Evolutionary conservation across 1,139 yeast species (phyloP).

Genomic region (Debaryomyces psychrophilus): DNA sequence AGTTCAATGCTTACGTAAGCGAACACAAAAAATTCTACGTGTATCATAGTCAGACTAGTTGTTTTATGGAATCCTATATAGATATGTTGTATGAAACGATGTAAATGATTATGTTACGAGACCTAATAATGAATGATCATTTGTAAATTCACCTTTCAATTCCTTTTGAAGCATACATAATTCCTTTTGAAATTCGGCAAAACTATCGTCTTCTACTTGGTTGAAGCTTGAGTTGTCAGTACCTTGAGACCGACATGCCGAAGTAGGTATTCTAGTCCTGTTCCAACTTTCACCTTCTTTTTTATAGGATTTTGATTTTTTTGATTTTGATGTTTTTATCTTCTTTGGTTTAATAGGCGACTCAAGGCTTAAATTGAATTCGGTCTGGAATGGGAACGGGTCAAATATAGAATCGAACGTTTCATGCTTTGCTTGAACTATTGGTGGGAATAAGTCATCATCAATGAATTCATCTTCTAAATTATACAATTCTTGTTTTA

Average conservation of each 20-base stretch:
- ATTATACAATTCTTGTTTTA: slow-evolving; percentile 4
- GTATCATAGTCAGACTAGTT: neutral
- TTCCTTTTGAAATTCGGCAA: slow-evolving; percentile 18
- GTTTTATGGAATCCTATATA: neutral
- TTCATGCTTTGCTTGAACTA: slow-evolving; percentile 6
- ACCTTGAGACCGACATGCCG: slow-evolving; percentile 6
- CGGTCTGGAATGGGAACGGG: slow-evolving; percentile 8
- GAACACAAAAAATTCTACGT: neutral
- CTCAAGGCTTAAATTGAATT: slow-evolving; percentile 8
- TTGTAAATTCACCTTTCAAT: slow-evolving; percentile 11
- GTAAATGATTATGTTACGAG: slow-evolving; percentile 5
- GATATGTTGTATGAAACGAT: neutral
- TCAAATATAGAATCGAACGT: slow-evolving; percentile 9
- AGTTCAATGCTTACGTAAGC: slow-evolving; percentile 3
- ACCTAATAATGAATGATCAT: slow-evolving; percentile 9
- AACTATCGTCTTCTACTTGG: slow-evolving; percentile 15
- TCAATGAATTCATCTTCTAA: slow-evolving; percentile 8
- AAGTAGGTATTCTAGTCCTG: neutral
- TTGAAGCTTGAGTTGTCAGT: slow-evolving; percentile 9
- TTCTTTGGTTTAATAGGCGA: slow-evolving; percentile 5
- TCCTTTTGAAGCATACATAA: slow-evolving; percentile 15
- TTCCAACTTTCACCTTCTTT: neutral
- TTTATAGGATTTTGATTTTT: slow-evolving; percentile 7
- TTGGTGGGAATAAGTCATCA: slow-evolving; percentile 5
- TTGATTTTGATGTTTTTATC: slow-evolving; percentile 10